Base-by-base conservation (phyloP, 352 stramenopile genomes). In the Phytophthora capsici region DNA sequence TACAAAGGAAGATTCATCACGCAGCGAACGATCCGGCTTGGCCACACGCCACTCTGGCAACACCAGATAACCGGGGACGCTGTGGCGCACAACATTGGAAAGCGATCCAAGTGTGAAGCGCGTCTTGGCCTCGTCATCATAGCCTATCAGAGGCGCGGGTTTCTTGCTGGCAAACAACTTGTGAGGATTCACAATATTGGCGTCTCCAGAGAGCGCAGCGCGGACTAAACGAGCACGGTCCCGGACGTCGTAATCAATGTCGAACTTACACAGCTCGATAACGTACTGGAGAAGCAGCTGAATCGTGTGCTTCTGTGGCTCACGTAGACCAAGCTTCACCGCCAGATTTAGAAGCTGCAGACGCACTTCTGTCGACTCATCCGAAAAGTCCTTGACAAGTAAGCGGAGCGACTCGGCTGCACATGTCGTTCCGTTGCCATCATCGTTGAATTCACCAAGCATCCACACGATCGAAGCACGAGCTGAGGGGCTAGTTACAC, bases 401-500 rank as follows among this genome's bases (percentile, higher is more conserved):
- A 98, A 60, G 8, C 94, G 86, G 6, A 98, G 72, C 12, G 91
- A 80, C 60, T 98, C 94, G 14, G 77, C 84, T 1, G 80, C 90
- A 14, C 93, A 84, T 10, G 80, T 84, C n/a, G 79, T 77, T 13
- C 78, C 77, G 13, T 85, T 79, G 13, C 75, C 82, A 8, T 89
- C 76, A 54, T 88, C 77, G 9, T 88, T 80, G 57, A 98, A 98
- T 62, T 98, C 93, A 8, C 89, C 91, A 7, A 97, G 77, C 75
- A 98, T 94, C 91, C 91, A 98, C n/a, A 98, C 77, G 28, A 98
- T 96, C 10, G 88, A 97, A 13, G 93, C 90, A 10, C 92, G 82
- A 3, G 92, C 92, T 0, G 73, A 84, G 28, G 85, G 76, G 51
- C 78, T 92, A n/a, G 73, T 87, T 28, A 93, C 86, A 36, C 80